phyloP scores from a whole-genome alignment of 495 filamentous ascomycete genomes.

The Penicillium antarcticum region DNA sequence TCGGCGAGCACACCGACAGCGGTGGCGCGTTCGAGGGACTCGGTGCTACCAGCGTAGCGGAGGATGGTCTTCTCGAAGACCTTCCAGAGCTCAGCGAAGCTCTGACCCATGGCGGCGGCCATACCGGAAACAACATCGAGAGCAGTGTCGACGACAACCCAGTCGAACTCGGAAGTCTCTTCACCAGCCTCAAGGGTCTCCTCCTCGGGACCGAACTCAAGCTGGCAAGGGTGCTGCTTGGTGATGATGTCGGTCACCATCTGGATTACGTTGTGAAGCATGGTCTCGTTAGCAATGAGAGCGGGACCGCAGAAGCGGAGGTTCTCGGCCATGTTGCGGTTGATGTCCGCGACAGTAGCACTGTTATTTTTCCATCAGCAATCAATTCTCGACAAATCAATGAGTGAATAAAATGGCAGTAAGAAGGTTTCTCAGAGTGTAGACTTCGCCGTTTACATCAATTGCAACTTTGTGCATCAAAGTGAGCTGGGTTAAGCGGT shows the following conservation, averaged over 20 bases:
- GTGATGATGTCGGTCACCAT: slow-evolving; percentile 71
- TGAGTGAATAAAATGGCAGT: slow-evolving; percentile 8
- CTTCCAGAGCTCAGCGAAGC: slow-evolving; percentile 86
- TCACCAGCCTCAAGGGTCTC: slow-evolving; percentile 65
- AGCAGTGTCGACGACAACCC: slow-evolving; percentile 91
- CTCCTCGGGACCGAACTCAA: slow-evolving; percentile 78
- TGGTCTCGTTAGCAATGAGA: slow-evolving; percentile 65
- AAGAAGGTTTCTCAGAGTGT: slow-evolving; percentile 27
- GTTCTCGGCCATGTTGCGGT: slow-evolving; percentile 88
- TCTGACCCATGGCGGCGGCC: slow-evolving; percentile 73
- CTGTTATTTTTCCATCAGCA: slow-evolving; percentile 51
- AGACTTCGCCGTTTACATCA: slow-evolving; percentile 88
- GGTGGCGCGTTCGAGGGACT: slow-evolving; percentile 80
- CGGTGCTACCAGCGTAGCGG: slow-evolving; percentile 80
- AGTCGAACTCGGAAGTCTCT: slow-evolving; percentile 93
- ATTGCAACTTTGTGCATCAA: slow-evolving; percentile 75
- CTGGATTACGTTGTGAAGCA: slow-evolving; percentile 62
- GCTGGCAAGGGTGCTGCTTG: slow-evolving; percentile 87
- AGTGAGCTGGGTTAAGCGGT: slow-evolving; percentile 99
- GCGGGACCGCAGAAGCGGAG: slow-evolving; percentile 89
- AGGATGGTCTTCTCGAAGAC: slow-evolving; percentile 86
- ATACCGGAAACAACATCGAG: slow-evolving; percentile 85
- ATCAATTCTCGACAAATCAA: neutral
- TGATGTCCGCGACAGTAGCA: slow-evolving; percentile 89
- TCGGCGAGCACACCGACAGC: slow-evolving; percentile 91